A percentile compares a stretch with the other conserved stretches of the same genome.
Evolutionary conservation across 78 protist species (phyloP).

Genomic region (Monocercomonoides exilis): DNA sequence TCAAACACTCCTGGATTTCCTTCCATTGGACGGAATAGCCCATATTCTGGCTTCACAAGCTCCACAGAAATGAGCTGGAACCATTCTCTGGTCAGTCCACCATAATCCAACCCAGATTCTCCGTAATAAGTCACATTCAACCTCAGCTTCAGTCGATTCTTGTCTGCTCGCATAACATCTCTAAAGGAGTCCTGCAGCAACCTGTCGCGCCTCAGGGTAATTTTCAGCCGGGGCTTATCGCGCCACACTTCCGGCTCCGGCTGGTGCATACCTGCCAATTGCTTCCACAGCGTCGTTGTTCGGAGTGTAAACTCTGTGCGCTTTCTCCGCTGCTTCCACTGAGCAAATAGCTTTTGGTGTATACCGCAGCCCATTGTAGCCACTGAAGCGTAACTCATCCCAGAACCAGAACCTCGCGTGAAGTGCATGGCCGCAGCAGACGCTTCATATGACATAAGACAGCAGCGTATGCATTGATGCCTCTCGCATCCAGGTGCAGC

Average conservation of each 20-base stretch:
- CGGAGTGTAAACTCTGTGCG: no score
- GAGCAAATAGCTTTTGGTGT: no score
- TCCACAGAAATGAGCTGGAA: conserved; percentile 11
- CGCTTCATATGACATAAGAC: no score
- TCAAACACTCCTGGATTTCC: background rate
- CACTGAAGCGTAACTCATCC: no score
- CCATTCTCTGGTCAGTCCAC: conserved; percentile 25
- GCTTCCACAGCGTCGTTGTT: no score
- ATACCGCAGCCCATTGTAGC: no score
- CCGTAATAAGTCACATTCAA: background rate
- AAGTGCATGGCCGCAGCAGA: no score
- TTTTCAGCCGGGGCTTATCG: background rate
- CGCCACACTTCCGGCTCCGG: background rate
- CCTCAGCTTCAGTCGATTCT: background rate
- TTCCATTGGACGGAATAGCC: background rate
- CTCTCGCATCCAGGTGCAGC: no score
- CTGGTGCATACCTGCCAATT: no score
- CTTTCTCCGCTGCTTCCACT: no score
- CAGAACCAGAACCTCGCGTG: no score
- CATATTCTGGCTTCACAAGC: conserved; percentile 15
- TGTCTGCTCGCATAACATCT: conserved; percentile 5
- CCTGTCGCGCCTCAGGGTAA: background rate
- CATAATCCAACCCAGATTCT: conserved; percentile 12
- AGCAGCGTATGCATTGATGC: no score
- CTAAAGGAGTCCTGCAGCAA: conserved; percentile 6